phyloP scores from a whole-genome alignment of 2,329 filamentous ascomycete species.

The Trichoderma sp. region DNA sequence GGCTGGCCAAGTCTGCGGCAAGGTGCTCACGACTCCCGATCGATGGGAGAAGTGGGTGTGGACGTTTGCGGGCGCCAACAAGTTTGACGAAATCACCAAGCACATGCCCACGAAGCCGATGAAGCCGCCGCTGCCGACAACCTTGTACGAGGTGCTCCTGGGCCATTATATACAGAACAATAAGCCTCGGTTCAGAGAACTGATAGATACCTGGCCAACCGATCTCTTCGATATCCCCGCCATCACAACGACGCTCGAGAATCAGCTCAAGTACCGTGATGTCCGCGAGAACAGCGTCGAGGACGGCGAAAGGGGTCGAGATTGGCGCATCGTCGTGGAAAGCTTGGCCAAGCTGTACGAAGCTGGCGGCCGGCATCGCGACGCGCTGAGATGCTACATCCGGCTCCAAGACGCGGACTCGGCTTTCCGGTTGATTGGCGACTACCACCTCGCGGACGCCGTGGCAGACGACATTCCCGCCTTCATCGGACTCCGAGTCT shows the following conservation, averaged over 20 bases:
- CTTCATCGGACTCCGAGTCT: conserved; percentile 84
- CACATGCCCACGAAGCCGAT: conserved; percentile 79
- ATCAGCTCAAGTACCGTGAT: conserved; percentile 75
- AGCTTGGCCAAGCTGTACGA: conserved; percentile 83
- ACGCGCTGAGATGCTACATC: conserved; percentile 88
- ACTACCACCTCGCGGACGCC: conserved; percentile 86
- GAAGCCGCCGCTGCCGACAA: conserved; percentile 74
- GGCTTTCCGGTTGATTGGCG: conserved; percentile 81
- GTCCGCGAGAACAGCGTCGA: conserved; percentile 76
- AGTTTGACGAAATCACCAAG: conserved; percentile 85
- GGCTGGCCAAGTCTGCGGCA: conserved; percentile 80
- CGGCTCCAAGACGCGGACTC: conserved; percentile 88
- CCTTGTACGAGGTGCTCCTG: conserved; percentile 86
- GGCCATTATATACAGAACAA: conserved; percentile 84
- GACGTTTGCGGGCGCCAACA: conserved; percentile 82
- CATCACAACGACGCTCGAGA: conserved; percentile 77
- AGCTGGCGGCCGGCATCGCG: conserved; percentile 75
- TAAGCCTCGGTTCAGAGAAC: conserved; percentile 71
- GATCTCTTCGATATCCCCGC: conserved; percentile 80
- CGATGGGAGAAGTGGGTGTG: conserved; percentile 97
- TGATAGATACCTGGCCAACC: conserved; percentile 81
- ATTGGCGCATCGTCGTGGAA: conserved; percentile 90
- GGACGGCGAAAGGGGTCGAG: conserved; percentile 69
- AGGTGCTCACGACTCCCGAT: conserved; percentile 75
- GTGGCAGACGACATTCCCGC: conserved; percentile 87